Base-by-base conservation (phyloP, 148 eudicot genomes). In the Gaultheria prostrata region DNA sequence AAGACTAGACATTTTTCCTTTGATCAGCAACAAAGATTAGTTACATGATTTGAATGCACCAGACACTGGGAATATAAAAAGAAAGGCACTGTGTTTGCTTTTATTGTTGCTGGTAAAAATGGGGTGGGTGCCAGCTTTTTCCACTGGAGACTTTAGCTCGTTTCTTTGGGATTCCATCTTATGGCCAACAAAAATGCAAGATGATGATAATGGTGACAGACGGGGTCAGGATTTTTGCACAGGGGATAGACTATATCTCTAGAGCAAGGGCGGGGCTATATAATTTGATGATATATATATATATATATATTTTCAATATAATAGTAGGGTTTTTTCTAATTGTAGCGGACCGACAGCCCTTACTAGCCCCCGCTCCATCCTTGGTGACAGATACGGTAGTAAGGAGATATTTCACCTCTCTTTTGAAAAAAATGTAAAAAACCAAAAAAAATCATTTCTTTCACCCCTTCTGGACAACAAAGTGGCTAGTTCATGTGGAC, bases 121-220 rank as follows among this genome's bases (percentile, higher is more conserved):
- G 57, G 45, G 65, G 53, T 75, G 81, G 24, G 45, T 43, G 82
- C n/a, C 51, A 59, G 72, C 82, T 15, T 54, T 61, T 79, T 79
- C 67, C 48, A 1, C 14, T 4, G 14, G 73, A 63, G 74, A 63
- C 4, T 45, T 15, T 13, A 50, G 50, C 24, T 9, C 26, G 10
- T 26, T 15, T 67, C 53, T 59, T 49, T 69, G 45, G 20, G 35
- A 17, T 71, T 32, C 43, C 39, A 71, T 35, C 28, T 65, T 26
- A 32, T 81, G 77, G 39, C 24, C 46, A 67, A 81, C 45, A 26
- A 15, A 81, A 50, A 70, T 20, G 63, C 8, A 21, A 7, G 56
- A 45, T 39, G 67, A 17, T 78, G 71, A 26, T 21, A 8, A n/a
- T 8, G n/a, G 67, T n/a, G 67, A 59, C 26, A 59, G 28, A 59